These are phyloP conservation scores for Corylus avellana DNA, from an alignment of 306 rosid genomes.

Conservation along the genomic window DNA sequence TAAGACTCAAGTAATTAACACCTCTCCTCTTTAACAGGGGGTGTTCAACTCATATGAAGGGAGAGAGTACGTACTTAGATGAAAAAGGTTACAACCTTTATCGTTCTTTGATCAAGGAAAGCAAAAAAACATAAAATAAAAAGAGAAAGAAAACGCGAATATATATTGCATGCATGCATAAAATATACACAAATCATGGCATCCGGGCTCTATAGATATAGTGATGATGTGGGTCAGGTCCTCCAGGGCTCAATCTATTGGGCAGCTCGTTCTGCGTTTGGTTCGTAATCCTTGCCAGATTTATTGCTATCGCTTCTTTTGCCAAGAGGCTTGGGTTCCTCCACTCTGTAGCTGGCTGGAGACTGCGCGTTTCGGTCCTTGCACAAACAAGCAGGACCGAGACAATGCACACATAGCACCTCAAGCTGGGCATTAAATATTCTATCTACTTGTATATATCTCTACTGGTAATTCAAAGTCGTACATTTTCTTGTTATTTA, in stretches of 20 bases:
- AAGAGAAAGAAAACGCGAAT: too few relatives aligned
- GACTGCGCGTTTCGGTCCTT: conserved; percentile 37
- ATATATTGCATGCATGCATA: too few relatives aligned
- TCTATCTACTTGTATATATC: too few relatives aligned
- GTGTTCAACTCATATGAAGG: too few relatives aligned
- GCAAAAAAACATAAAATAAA: too few relatives aligned
- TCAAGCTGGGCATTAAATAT: background rate
- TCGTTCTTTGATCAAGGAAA: too few relatives aligned
- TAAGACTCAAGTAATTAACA: too few relatives aligned
- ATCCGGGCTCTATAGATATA: background rate
- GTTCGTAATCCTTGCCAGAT: conserved; percentile 14
- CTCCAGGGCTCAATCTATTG: conserved; percentile 55
- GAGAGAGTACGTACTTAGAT: too few relatives aligned
- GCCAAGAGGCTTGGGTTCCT: conserved; percentile 17
- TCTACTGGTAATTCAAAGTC: background rate
- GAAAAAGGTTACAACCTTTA: too few relatives aligned
- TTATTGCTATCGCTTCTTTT: conserved; percentile 6
- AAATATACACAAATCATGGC: too few relatives aligned
- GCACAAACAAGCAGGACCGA: conserved; percentile 30
- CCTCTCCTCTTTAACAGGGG: too few relatives aligned
- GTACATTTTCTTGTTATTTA: background rate
- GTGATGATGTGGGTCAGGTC: conserved; percentile 65
- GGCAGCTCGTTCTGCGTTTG: background rate
- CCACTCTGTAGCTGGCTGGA: conserved; percentile 33
- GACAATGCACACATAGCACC: conserved; percentile 21